These are phyloP conservation scores for Penicillium lividum DNA, from an alignment of 495 filamentous ascomycete genomes.

Conservation along the genomic window DNA sequence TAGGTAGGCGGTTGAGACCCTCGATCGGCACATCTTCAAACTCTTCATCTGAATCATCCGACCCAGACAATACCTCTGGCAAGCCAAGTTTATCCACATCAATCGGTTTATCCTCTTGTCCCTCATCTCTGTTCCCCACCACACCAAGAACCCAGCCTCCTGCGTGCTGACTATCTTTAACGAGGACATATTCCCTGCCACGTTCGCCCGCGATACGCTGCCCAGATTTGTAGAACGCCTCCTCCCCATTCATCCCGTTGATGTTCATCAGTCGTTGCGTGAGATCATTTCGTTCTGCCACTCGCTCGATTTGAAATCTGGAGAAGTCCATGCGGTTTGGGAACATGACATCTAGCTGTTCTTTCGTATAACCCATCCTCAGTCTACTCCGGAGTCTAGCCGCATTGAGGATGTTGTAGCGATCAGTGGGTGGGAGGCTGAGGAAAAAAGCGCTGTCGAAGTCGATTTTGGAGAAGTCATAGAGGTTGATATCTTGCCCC, in stretches of 20 bases:
- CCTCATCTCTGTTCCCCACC: conserved; percentile 77
- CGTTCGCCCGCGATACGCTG: conserved; percentile 84
- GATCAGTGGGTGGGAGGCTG: conserved; percentile 83
- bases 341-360: conserved; percentile 94
- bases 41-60: conserved; percentile 57
- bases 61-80: conserved; percentile 42
- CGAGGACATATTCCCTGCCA: conserved; percentile 89
- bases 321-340: conserved; percentile 98
- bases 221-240: conserved; percentile 63
- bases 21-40: conserved; percentile 98
- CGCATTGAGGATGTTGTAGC: conserved; percentile 96
- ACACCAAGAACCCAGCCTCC: conserved; percentile 98
- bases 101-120: conserved; percentile 78
- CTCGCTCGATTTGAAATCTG: conserved; percentile 91
- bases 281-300: conserved; percentile 87
- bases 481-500: conserved; percentile 95
- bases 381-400: conserved; percentile 82
- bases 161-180: conserved; percentile 91
- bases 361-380: conserved; percentile 94
- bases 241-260: conserved; percentile 80
- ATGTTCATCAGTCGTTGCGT: conserved; percentile 95
- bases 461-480: conserved; percentile 98
- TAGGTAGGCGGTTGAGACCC: conserved; percentile 87
- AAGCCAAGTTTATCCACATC: conserved; percentile 75
- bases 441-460: conserved; percentile 92